phyloP scores from a whole-genome alignment of 805 yeast genomes.

The Cyberlindnera xylosilytica region DNA sequence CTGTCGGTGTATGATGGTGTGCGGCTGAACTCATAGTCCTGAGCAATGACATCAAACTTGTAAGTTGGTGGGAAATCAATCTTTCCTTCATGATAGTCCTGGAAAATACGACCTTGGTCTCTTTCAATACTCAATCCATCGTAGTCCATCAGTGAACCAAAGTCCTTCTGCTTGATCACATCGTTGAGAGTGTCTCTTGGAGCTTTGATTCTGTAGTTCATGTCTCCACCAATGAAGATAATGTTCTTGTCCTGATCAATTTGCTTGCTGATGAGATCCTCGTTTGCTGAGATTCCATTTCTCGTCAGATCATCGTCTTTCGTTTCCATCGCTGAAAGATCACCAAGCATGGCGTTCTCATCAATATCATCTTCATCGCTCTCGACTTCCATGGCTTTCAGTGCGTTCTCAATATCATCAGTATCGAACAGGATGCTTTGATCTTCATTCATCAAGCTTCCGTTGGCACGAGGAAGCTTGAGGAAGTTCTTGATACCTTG shows the following conservation, averaged over 20 bases:
- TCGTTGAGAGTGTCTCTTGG: conserved; percentile 29
- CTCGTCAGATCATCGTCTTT: conserved; percentile 2
- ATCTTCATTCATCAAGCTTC: conserved; percentile 24
- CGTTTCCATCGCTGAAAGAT: background rate
- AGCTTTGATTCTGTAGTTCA: conserved; percentile 46
- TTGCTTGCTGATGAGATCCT: background rate
- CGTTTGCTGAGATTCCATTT: background rate
- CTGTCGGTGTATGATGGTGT: conserved; percentile 62
- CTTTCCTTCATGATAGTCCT: conserved; percentile 45
- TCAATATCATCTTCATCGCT: conserved; percentile 15
- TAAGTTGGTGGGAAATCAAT: conserved; percentile 55
- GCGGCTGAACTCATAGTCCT: conserved; percentile 33
- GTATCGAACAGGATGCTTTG: conserved; percentile 27
- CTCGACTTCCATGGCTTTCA: conserved; percentile 12
- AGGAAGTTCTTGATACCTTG: conserved; percentile 34
- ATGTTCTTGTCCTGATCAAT: conserved; percentile 18
- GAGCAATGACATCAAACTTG: conserved; percentile 32
- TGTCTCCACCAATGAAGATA: conserved; percentile 50
- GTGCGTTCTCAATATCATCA: conserved; percentile 25
- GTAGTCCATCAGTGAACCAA: conserved; percentile 34
- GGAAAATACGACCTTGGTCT: conserved; percentile 33
- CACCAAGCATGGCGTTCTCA: conserved; percentile 11
- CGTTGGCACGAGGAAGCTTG: conserved; percentile 24
- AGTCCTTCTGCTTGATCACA: conserved; percentile 29
- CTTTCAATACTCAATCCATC: conserved; percentile 43